A percentile compares a stretch with the other conserved stretches of the same genome.
These are phyloP conservation scores for Ocimum tenuiflorum DNA, from an alignment of 257 asterid species.

Conservation along the genomic window DNA sequence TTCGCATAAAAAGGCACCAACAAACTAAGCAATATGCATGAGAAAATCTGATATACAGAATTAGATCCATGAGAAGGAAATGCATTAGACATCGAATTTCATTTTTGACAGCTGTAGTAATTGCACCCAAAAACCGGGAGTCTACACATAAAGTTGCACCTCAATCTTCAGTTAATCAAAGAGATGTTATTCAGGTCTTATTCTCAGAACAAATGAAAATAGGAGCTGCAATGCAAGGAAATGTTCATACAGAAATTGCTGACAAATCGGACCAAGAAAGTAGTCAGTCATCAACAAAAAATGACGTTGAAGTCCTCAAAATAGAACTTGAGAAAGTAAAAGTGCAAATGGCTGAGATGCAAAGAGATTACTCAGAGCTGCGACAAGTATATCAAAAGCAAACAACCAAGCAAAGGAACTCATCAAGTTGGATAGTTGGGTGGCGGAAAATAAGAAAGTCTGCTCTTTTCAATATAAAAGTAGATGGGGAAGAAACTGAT, in stretches of 20 bases:
- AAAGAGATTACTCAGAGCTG: constrained; percentile 49
- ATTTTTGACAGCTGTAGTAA: background rate
- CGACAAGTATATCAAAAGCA: constrained; percentile 47
- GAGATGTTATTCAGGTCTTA: constrained; percentile 43
- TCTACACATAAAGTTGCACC: background rate
- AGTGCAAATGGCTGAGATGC: constrained; percentile 48
- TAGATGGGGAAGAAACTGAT: constrained; percentile 36
- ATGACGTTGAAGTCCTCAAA: constrained; percentile 55
- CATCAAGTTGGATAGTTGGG: constrained; percentile 48
- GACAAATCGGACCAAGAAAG: constrained; percentile 45
- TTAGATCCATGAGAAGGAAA: constrained; percentile 3
- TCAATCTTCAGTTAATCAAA: background rate
- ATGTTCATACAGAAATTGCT: constrained; percentile 29
- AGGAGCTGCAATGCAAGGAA: constrained; percentile 50
- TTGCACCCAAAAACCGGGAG: background rate
- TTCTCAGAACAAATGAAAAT: constrained; percentile 70
- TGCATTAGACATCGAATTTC: background rate
- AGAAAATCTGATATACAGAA: too few relatives aligned
- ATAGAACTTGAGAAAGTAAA: constrained; percentile 56
- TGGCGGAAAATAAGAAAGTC: constrained; percentile 59
- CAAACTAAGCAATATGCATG: too few relatives aligned
- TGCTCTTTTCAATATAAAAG: constrained; percentile 36
- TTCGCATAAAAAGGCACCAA: too few relatives aligned
- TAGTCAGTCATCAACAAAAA: constrained; percentile 40
- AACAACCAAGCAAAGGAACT: constrained; percentile 29